Conservation (phyloP, 352 stramenopile species). For the Bremia lactucae region DNA sequence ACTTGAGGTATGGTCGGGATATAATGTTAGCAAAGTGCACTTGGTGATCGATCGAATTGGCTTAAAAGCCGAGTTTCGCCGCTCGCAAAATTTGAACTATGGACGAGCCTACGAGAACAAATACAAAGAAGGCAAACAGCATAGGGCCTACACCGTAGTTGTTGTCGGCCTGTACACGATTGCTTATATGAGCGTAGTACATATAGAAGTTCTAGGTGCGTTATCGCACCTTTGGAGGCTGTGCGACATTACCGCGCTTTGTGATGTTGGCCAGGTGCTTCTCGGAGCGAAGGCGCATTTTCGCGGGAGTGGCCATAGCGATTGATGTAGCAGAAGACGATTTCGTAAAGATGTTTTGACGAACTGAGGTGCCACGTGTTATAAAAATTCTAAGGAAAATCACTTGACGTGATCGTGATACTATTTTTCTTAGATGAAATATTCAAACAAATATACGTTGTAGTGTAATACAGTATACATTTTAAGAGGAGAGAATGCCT, state of each 20-base stretch:
- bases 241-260: conserved; percentile 70
- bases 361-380: too few relatives aligned
- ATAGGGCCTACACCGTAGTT: conserved; percentile 69
- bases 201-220: background rate
- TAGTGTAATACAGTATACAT: too few relatives aligned
- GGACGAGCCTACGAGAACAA: conserved; percentile 80
- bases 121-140: conserved; percentile 80
- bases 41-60: background rate
- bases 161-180: conserved; percentile 35
- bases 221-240: conserved; percentile 56
- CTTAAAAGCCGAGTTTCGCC: conserved; percentile 63
- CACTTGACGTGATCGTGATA: too few relatives aligned
- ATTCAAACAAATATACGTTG: too few relatives aligned
- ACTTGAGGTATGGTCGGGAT: too few relatives aligned
- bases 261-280: conserved; percentile 85
- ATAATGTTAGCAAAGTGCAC: background rate
- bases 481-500: too few relatives aligned
- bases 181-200: background rate
- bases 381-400: too few relatives aligned
- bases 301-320: conserved; percentile 47
- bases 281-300: conserved; percentile 79
- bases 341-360: too few relatives aligned
- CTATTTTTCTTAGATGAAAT: too few relatives aligned
- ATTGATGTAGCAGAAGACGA: background rate
- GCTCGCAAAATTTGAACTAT: conserved; percentile 80